These are phyloP conservation scores for Lipomyces anomalus DNA, from an alignment of 805 yeast genomes.

Conservation along the genomic window DNA sequence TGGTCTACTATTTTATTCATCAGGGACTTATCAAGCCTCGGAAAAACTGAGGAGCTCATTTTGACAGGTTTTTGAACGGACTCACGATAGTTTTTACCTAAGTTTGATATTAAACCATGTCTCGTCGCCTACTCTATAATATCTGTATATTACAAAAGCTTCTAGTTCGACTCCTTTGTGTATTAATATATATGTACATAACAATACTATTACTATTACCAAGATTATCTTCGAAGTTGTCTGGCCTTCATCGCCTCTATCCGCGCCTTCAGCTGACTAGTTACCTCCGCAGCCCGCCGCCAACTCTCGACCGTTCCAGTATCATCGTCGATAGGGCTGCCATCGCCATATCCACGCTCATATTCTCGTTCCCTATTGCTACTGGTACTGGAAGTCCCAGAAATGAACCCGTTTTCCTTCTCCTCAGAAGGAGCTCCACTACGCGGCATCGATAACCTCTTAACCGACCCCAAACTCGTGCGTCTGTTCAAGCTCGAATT, in stretches of 20 bases:
- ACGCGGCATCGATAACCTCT: too few relatives aligned
- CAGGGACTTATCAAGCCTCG: slow-evolving; percentile 37
- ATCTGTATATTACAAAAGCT: too few relatives aligned
- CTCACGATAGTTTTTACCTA: too few relatives aligned
- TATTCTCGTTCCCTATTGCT: background rate
- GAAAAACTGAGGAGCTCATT: slow-evolving; percentile 36
- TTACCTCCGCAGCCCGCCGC: slow-evolving; percentile 86
- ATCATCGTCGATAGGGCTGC: slow-evolving; percentile 1
- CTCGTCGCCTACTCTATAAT: too few relatives aligned
- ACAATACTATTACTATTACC: too few relatives aligned
- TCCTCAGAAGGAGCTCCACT: too few relatives aligned
- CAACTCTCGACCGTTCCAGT: slow-evolving; percentile 47
- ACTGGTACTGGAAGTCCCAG: background rate
- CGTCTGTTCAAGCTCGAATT: too few relatives aligned
- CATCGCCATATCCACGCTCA: background rate
- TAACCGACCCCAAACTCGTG: too few relatives aligned
- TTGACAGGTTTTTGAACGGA: too few relatives aligned
- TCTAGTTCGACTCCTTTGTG: too few relatives aligned
- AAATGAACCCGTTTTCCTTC: slow-evolving; percentile 23
- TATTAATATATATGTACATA: too few relatives aligned
- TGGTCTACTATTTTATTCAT: slow-evolving; percentile 40
- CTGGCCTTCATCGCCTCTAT: slow-evolving; percentile 72
- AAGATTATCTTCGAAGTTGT: slow-evolving; percentile 8
- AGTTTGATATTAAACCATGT: too few relatives aligned
- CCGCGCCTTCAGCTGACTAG: slow-evolving; percentile 76